Conservation (phyloP, 306 rosid species). For the Mimosa bimucronata region DNA sequence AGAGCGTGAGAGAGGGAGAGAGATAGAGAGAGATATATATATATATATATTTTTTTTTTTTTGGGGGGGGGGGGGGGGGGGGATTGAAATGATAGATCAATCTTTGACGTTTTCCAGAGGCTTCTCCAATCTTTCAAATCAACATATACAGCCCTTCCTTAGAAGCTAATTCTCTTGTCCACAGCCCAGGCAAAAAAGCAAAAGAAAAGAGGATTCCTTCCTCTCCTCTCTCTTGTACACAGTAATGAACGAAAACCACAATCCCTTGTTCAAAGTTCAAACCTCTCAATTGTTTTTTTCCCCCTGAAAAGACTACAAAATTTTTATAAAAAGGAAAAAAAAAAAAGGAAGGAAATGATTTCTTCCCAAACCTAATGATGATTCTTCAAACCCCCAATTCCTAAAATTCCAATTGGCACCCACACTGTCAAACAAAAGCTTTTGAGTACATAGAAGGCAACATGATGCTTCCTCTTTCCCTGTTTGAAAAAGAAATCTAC, state of each 20-base stretch:
- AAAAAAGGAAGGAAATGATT: background rate
- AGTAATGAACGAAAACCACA: background rate
- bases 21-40: too few species aligned
- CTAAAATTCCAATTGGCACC: slow-evolving; percentile 29
- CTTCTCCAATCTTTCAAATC: slow-evolving; percentile 12
- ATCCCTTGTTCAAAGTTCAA: background rate
- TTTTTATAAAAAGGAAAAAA: background rate
- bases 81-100: background rate
- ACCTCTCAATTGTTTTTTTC: background rate
- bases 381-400: slow-evolving; percentile 11
- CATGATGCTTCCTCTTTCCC: slow-evolving; percentile 38
- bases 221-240: slow-evolving; percentile 9
- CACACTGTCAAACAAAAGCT: slow-evolving; percentile 30
- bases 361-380: slow-evolving; percentile 33
- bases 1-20: background rate
- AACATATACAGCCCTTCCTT: background rate
- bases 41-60: too few species aligned
- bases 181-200: background rate
- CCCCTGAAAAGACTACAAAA: background rate
- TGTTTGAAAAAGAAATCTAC: slow-evolving; percentile 22
- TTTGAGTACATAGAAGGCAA: slow-evolving; percentile 43
- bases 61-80: too few species aligned
- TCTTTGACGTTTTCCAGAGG: background rate
- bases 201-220: slow-evolving; percentile 31
- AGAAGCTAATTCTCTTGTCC: background rate